Evolutionary conservation across 306 rosid genomes (phyloP).

Genomic region (Elaeagnus macrophylla): DNA sequence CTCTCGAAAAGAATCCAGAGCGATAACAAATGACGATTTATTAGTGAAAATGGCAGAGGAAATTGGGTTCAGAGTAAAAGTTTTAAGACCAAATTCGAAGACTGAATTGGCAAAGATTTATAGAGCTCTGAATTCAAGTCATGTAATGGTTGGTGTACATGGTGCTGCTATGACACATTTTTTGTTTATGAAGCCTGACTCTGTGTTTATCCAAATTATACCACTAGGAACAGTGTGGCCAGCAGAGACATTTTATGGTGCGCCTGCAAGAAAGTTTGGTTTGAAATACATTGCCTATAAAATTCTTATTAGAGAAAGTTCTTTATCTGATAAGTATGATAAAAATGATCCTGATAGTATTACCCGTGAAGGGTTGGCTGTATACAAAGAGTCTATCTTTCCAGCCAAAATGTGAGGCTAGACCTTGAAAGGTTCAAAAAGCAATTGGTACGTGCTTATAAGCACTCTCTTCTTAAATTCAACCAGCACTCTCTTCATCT

Average conservation of each 20-base stretch:
- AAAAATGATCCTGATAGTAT: slow-evolving; percentile 59
- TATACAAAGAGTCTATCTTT: slow-evolving; percentile 85
- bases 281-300: slow-evolving; percentile 71
- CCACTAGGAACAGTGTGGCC: slow-evolving; percentile 89
- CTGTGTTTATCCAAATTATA: slow-evolving; percentile 69
- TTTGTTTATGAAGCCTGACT: slow-evolving; percentile 61
- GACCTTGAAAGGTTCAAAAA: slow-evolving; percentile 58
- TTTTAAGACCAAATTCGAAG: slow-evolving; percentile 46
- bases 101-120: slow-evolving; percentile 82
- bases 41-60: slow-evolving; percentile 57
- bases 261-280: slow-evolving; percentile 80
- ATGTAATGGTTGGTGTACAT: slow-evolving; percentile 88
- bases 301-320: slow-evolving; percentile 61
- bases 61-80: slow-evolving; percentile 54
- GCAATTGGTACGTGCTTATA: slow-evolving; percentile 54
- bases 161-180: slow-evolving; percentile 98
- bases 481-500: background rate
- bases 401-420: slow-evolving; percentile 61
- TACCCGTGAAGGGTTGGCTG: slow-evolving; percentile 60
- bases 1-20: slow-evolving; percentile 71
- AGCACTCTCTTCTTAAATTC: slow-evolving; percentile 26
- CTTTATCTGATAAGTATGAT: slow-evolving; percentile 42
- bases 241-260: slow-evolving; percentile 72
- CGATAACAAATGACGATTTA: slow-evolving; percentile 55
- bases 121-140: slow-evolving; percentile 53